Base-by-base conservation (phyloP, 1,139 yeast genomes). In the Eremothecium sinecaudum region DNA sequence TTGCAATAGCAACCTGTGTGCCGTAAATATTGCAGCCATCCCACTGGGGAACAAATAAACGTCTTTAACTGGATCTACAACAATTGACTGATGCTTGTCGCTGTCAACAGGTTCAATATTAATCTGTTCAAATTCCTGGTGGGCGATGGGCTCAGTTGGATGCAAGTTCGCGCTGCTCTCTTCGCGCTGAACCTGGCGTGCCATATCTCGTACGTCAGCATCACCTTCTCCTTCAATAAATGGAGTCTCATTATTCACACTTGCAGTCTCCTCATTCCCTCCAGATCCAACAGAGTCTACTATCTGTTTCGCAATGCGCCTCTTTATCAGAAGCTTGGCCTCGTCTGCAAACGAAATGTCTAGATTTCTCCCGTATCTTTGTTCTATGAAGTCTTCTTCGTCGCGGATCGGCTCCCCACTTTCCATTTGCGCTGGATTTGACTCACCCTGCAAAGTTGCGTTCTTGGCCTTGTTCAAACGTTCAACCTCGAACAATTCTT, bases 41-140 rank as follows among this genome's bases (percentile, higher is more conserved):
- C 98, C 98, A 2, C 87, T 68, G 9, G 96, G 93, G 50, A 70
- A 86, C 37, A 92, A 64, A 51, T 73, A 86, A 1, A 90, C 93
- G 51, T 87, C 94, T 7, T 43, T 48, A 5, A 49, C 49, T 2
- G 56, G 49, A 32, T 50, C 47, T 3, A 33, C 44, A 19, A 20
- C 27, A 21, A 10, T 10, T 10, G 26, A 10, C 16, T 6, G 18
- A 4, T 10, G 12, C 14, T 12, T 28, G 15, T 15, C 26, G 11
- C 22, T 18, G 5, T 24, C 15, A 3, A 28, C 13, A 3, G 28
- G 20, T 5, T 34, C 26, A 14, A 31, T 32, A 18, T 35, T 32
- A n/a, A 32, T 28, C 16, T 28, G 31, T 5, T 32, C 35, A 22
- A 31, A 32, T 12, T 31, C 38, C 21, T 30, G 46, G 33, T 41